Evolutionary conservation across 768 basidiomycete genomes (phyloP), one percentile per base, ranked within the genome.

Genomic region (Phaeolepiota aurea): DNA sequence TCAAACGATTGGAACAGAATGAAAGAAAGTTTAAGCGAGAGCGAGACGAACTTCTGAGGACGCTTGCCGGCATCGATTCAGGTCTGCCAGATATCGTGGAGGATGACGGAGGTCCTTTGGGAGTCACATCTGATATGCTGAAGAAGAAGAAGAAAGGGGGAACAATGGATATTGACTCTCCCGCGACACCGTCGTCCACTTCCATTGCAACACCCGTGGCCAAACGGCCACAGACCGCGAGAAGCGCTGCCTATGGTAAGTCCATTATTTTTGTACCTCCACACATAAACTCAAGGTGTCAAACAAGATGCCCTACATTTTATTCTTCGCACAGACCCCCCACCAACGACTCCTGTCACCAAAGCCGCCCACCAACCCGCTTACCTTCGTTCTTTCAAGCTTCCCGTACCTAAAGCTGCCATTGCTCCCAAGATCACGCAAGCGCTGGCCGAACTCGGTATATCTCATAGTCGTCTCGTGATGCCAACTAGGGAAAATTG

Each of bases 401-500:
- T 96, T 19, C 83, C 90, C 1, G 59, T 69, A 22, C 87, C 89
- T 12, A 94, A 91, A 56, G 66, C 80, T 3, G 71, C 79, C 28
- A 69, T 82, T 16, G 74, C 79, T 2, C 77, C 79, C 12, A 89
- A 91, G 54, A 77, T 97, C 50, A 69, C 79, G 5, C 79, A 83
- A 44, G 72, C 82, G 11, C 71, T 97, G 12, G 56, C 70, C 4
- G 92, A 97, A 60, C 69, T 93, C 9, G 82, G 83, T 11, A 64
- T 96, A 9, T 72, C 73, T 12, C 69, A 79, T 41, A 73, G 72
- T 12, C 78, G 85, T 9, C 72, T 99, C 37, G 87, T 94, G 45
- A 97, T 98, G 91, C 96, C 96, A 13, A 97, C 96, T 2, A 72
- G 79, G 28, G 79, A 81, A 18, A 96, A 91, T 48, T 69, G 82